Conservation (phyloP, 192 early-diverging fungal genomes). For the Martensiomyces pterosporus region DNA sequence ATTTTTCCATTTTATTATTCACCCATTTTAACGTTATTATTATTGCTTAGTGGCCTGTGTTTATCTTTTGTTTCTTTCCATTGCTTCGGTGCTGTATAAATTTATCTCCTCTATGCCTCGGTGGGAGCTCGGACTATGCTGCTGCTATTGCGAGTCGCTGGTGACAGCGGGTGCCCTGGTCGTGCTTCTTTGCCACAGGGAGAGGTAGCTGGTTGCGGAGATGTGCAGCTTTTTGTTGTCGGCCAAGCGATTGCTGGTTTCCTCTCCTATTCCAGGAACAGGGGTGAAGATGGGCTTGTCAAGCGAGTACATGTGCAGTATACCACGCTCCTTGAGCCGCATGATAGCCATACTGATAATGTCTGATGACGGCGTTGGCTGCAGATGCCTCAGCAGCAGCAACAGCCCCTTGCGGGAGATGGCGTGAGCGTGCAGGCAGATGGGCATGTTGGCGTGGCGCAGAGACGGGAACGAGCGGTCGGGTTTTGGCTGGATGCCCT, state of each 20-base stretch:
- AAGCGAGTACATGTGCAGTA: conserved; percentile 33
- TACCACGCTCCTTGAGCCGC: conserved; percentile 24
- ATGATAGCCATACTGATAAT: conserved; percentile 30
- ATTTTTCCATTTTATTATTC: neutral
- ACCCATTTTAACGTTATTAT: too few species aligned
- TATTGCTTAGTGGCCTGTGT: too few species aligned
- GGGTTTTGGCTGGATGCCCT: conserved; percentile 11
- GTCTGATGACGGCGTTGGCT: conserved; percentile 10
- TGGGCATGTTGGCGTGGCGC: conserved; percentile 27
- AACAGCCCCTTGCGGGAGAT: conserved; percentile 18
- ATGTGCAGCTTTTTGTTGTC: conserved; percentile 22
- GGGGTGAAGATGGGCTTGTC: conserved; percentile 22
- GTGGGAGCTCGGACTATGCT: too few species aligned
- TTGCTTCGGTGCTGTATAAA: too few species aligned
- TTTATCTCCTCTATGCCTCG: too few species aligned
- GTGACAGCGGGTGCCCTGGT: too few species aligned
- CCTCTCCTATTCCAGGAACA: neutral
- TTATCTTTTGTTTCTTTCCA: too few species aligned
- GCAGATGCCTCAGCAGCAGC: conserved; percentile 10
- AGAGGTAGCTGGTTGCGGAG: conserved; percentile 19
- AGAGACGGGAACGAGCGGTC: conserved; percentile 3
- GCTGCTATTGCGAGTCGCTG: too few species aligned
- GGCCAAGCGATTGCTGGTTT: neutral
- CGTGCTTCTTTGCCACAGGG: conserved; percentile 26
- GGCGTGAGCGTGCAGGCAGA: conserved; percentile 33